Evolutionary conservation across 441 rosid genomes (phyloP), one percentile per base, ranked within the genome.

Genomic region (Corymbia calophylla): DNA sequence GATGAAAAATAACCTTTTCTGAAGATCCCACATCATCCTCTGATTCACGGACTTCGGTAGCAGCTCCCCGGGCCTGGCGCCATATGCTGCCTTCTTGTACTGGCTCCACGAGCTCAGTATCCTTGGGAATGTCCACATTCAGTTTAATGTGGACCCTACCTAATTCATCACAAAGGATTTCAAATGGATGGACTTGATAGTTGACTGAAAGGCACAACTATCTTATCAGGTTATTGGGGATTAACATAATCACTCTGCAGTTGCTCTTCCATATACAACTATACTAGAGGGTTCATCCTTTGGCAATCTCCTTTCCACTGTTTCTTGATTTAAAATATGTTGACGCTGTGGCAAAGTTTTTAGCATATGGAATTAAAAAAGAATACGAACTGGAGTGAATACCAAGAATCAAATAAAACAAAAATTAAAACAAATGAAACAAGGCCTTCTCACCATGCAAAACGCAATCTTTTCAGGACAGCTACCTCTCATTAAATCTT

Each of bases 1-100:
- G 32, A 32, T n/a, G 85, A 86, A 66, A 31, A 47, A 70, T 53
- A 88, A 96, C 98, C 99, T 96, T 96, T 87, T 95, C 97, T 13
- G 94, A 88, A 88, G 98, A 91, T 89, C 93, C 96, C 73, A 60
- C 91, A 53, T 86, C 89, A 62, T 89, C 92, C 90, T 94, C 94
- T 86, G 90, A 90, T 88, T 88, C 93, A 4, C 92, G 89, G 87
- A 94, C 87, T 86, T 93, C 96, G 53, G 94, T 91, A 87, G 98
- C 96, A 91, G 97, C 92, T 44, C 99, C 99, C 91, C 97, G 96
- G 87, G 97, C 94, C 93, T 95, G 99, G 87, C 97, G 92, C 99
- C 97, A 96, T 92, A 96, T 93, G 89, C 97, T 94, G 89, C 94
- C 94, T 94, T 98, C 97, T 90, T 96, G 94, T 91, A 98, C 88